phyloP scores from a whole-genome alignment of 768 basidiomycete genomes.

The Gymnopilus dilepis region DNA sequence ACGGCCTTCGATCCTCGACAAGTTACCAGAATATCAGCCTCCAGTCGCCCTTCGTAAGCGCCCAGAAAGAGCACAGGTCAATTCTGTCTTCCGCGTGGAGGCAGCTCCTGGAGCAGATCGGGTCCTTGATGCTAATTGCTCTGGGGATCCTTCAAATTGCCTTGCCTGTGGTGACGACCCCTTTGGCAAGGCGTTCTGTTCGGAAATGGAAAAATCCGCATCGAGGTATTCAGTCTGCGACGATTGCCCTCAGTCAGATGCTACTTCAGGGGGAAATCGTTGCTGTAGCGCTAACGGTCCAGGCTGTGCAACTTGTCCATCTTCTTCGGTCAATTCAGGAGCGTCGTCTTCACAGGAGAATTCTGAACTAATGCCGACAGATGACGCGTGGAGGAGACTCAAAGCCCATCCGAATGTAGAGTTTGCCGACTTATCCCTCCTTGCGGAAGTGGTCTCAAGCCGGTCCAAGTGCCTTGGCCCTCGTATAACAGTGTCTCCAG shows the following conservation, averaged over 20 bases:
- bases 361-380: conserved; percentile 74
- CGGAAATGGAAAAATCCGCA: conserved; percentile 68
- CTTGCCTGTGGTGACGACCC: conserved; percentile 83
- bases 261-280: conserved; percentile 21
- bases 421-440: conserved; percentile 80
- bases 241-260: conserved; percentile 52
- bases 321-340: conserved; percentile 18
- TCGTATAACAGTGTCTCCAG: conserved; percentile 58
- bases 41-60: conserved; percentile 81
- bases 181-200: conserved; percentile 89
- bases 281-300: conserved; percentile 26
- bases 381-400: conserved; percentile 82
- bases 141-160: conserved; percentile 88
- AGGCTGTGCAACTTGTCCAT: conserved; percentile 31
- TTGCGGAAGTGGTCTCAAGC: conserved; percentile 90
- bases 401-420: conserved; percentile 89
- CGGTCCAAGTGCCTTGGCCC: conserved; percentile 80
- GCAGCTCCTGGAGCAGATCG: conserved; percentile 18
- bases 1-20: conserved; percentile 69
- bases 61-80: conserved; percentile 39
- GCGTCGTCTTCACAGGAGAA: conserved; percentile 19
- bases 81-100: conserved; percentile 60
- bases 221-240: conserved; percentile 56
- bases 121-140: conserved; percentile 54
- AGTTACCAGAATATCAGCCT: conserved; percentile 80